These are phyloP conservation scores for Tylopilus rubrobrunneus DNA, from an alignment of 768 basidiomycete species.

Conservation along the genomic window DNA sequence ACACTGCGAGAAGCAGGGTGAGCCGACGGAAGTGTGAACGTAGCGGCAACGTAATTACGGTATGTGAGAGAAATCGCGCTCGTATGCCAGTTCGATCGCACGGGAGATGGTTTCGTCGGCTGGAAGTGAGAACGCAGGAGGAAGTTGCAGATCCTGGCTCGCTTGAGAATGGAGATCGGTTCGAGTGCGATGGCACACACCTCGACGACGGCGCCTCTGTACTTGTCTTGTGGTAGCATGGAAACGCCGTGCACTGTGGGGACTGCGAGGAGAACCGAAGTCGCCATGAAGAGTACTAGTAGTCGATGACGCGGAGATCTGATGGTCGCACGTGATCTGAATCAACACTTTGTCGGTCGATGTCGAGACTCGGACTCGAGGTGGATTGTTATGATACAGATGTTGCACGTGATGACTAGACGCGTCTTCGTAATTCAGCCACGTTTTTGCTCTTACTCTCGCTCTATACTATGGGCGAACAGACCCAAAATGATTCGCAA, in stretches of 20 bases:
- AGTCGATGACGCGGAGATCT: not conserved
- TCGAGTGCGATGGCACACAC: constrained; percentile 33
- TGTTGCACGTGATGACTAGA: not conserved
- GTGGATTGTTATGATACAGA: no score
- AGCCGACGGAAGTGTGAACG: not conserved
- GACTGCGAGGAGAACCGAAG: not conserved
- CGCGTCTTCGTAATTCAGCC: not conserved
- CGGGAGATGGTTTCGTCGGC: constrained; percentile 64
- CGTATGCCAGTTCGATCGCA: constrained; percentile 86
- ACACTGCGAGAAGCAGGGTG: constrained; percentile 48
- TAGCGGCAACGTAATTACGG: constrained; percentile 50
- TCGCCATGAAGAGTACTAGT: not conserved
- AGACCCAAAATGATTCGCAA: constrained; percentile 12
- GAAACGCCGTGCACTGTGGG: not conserved
- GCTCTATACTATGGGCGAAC: constrained; percentile 10
- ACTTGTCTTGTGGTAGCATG: constrained; percentile 45
- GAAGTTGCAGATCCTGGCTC: constrained; percentile 60
- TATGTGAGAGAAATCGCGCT: constrained; percentile 91
- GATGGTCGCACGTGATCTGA: constrained; percentile 3
- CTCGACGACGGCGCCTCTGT: constrained; percentile 89
- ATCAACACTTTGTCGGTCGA: no score
- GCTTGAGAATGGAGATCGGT: not conserved
- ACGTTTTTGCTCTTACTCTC: no score
- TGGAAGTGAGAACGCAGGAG: constrained; percentile 84
- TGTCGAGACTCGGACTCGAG: no score